Conservation (phyloP, 2,329 filamentous ascomycete species). For the Venturia carpophila region DNA sequence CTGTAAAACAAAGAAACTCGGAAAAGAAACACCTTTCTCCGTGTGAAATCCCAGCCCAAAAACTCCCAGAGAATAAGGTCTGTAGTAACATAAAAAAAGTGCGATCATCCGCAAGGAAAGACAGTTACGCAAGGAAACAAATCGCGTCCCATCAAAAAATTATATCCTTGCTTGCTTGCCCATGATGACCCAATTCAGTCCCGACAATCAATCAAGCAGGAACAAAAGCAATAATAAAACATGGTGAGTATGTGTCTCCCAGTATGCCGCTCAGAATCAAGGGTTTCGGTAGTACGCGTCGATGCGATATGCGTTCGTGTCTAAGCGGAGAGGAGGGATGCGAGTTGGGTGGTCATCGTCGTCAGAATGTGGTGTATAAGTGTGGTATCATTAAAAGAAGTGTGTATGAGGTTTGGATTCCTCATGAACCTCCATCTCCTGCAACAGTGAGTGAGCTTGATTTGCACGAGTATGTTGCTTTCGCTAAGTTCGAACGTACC, state of each 20-base stretch:
- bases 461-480: slow-evolving; percentile 22
- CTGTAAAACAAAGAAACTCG: background rate
- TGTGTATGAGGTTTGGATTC: slow-evolving; percentile 98
- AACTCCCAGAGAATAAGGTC: slow-evolving; percentile 6
- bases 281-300: slow-evolving; percentile 4
- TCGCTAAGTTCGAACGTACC: slow-evolving; percentile 48
- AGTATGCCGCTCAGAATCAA: slow-evolving; percentile 10
- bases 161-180: slow-evolving; percentile 14
- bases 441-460: slow-evolving; percentile 30
- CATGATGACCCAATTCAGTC: slow-evolving; percentile 2
- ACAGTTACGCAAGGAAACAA: background rate
- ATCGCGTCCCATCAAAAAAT: background rate
- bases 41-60: background rate
- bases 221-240: slow-evolving; percentile 13
- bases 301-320: slow-evolving; percentile 5
- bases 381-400: slow-evolving; percentile 64
- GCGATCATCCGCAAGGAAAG: background rate
- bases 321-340: background rate
- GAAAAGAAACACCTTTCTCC: background rate
- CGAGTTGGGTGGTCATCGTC: slow-evolving; percentile 4
- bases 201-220: background rate
- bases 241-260: slow-evolving; percentile 1
- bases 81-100: background rate
- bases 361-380: background rate
- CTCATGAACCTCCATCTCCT: slow-evolving; percentile 99